Percentiles rank a stretch among this genome's conserved stretches.
These are phyloP conservation scores for Xylariomycetidae sp. DNA, from an alignment of 2,329 filamentous ascomycete genomes.

Conservation along the genomic window DNA sequence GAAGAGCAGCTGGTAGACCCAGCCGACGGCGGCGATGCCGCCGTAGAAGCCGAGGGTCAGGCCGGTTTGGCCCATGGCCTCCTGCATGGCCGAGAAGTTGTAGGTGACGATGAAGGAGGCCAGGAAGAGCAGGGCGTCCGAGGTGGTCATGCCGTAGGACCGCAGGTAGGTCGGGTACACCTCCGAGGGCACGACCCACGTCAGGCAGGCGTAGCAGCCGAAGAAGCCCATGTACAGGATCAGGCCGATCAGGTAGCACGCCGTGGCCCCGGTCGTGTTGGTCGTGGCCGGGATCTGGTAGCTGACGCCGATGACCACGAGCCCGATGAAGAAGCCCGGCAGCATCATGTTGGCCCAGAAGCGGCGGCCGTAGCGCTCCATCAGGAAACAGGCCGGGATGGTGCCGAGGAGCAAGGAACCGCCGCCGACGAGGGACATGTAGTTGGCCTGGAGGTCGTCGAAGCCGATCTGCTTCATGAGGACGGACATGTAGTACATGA, in stretches of 20 bases:
- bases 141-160: constrained; percentile 69
- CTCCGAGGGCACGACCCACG: constrained; percentile 64
- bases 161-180: constrained; percentile 70
- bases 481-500: constrained; percentile 61
- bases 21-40: constrained; percentile 65
- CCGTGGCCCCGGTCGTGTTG: constrained; percentile 45
- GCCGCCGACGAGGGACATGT: constrained; percentile 72
- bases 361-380: constrained; percentile 68
- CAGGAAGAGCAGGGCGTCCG: constrained; percentile 64
- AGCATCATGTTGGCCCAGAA: constrained; percentile 73
- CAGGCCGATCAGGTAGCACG: constrained; percentile 62
- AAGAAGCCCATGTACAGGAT: constrained; percentile 67
- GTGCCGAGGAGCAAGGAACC: constrained; percentile 63
- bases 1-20: constrained; percentile 69
- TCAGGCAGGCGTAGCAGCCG: constrained; percentile 59
- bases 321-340: constrained; percentile 66
- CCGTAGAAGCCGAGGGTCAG: constrained; percentile 69
- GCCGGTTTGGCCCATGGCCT: constrained; percentile 61
- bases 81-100: constrained; percentile 68
- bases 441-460: constrained; percentile 55
- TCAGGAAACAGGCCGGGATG: constrained; percentile 63
- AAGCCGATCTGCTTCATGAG: constrained; percentile 68
- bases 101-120: constrained; percentile 70
- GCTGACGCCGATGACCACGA: constrained; percentile 60
- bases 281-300: constrained; percentile 50